Evolutionary conservation across 768 basidiomycete species (phyloP).

Genomic region (Erythrobasidium yunnanense): DNA sequence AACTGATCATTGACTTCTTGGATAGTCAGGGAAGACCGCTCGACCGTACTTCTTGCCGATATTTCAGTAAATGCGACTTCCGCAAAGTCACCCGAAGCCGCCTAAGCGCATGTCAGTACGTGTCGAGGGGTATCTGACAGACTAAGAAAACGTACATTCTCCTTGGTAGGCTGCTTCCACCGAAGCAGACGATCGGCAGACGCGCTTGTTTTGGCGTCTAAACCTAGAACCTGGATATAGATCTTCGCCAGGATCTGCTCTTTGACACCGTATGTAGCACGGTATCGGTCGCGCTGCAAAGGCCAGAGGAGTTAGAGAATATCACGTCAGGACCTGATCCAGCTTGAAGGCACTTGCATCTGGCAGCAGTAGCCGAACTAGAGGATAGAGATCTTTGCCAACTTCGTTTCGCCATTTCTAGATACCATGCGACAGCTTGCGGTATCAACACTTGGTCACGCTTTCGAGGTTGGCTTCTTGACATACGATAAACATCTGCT

Average conservation of each 20-base stretch:
- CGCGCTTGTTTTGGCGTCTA: constrained; percentile 47
- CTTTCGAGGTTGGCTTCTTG: not conserved
- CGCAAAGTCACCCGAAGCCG: constrained; percentile 61
- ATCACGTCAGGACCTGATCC: not conserved
- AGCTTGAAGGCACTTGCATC: constrained; percentile 51
- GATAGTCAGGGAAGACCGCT: constrained; percentile 60
- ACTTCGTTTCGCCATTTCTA: constrained; percentile 64
- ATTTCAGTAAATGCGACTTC: constrained; percentile 78
- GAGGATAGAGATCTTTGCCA: constrained; percentile 78
- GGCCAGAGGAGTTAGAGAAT: not conserved
- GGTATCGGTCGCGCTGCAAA: constrained; percentile 91
- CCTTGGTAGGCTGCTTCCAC: constrained; percentile 52
- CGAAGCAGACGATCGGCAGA: constrained; percentile 72
- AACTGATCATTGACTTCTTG: constrained; percentile 71
- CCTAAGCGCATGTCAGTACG: not conserved
- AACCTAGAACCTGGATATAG: constrained; percentile 77
- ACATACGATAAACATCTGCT: constrained; percentile 20
- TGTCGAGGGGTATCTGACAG: not conserved
- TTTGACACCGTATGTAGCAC: constrained; percentile 84
- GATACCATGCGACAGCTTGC: too few species aligned
- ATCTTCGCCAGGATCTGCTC: constrained; percentile 87
- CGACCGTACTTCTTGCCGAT: constrained; percentile 59
- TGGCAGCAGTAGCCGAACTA: constrained; percentile 76
- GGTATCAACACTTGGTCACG: not conserved
- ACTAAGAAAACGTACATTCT: constrained; percentile 29